A percentile compares a stretch with the other conserved stretches of the same genome.
These are phyloP conservation scores for Mucor piriformis DNA, from an alignment of 371 early-diverging fungal species.

Conservation along the genomic window DNA sequence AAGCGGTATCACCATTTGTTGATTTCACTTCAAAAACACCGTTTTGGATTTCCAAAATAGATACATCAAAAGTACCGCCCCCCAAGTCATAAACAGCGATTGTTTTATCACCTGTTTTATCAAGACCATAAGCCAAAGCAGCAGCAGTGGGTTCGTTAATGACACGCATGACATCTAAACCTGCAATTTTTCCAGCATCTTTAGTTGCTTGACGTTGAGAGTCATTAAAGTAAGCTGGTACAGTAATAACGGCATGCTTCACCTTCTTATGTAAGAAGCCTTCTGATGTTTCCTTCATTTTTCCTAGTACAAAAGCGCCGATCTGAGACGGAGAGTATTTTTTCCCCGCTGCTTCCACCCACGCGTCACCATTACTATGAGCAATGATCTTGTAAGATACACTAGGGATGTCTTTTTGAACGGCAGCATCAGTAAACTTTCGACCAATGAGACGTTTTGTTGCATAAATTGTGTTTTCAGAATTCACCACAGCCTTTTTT, in stretches of 20 bases:
- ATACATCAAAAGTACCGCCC: slow-evolving; percentile 99
- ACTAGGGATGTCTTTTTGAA: slow-evolving; percentile 82
- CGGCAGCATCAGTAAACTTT: slow-evolving; percentile 84
- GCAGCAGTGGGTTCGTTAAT: slow-evolving; percentile 99
- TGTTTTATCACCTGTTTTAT: slow-evolving; percentile 89
- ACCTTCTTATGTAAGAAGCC: slow-evolving; percentile 81
- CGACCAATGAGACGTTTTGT: slow-evolving; percentile 98
- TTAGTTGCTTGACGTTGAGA: slow-evolving; percentile 99
- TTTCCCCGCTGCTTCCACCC: slow-evolving; percentile 93
- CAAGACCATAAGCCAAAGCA: slow-evolving; percentile 97
- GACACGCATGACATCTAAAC: slow-evolving; percentile 95
- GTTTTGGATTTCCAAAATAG: slow-evolving; percentile 95
- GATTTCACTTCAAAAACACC: slow-evolving; percentile 99
- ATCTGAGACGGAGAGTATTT: slow-evolving; percentile 96
- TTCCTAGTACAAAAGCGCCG: slow-evolving; percentile 90
- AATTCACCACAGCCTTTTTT: slow-evolving; percentile 86
- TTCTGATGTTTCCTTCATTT: slow-evolving; percentile 97
- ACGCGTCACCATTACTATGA: slow-evolving; percentile 97
- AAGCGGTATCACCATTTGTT: slow-evolving; percentile 95
- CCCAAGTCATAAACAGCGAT: slow-evolving; percentile 99
- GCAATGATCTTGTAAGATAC: slow-evolving; percentile 91
- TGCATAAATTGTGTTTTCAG: slow-evolving; percentile 93
- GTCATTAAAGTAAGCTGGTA: slow-evolving; percentile 90
- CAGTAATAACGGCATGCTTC: slow-evolving; percentile 89
- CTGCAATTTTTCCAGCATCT: slow-evolving; percentile 97